Conservation (phyloP, 202 grass and related monocot genomes). For the Thinopyrum obtusiflorum region DNA sequence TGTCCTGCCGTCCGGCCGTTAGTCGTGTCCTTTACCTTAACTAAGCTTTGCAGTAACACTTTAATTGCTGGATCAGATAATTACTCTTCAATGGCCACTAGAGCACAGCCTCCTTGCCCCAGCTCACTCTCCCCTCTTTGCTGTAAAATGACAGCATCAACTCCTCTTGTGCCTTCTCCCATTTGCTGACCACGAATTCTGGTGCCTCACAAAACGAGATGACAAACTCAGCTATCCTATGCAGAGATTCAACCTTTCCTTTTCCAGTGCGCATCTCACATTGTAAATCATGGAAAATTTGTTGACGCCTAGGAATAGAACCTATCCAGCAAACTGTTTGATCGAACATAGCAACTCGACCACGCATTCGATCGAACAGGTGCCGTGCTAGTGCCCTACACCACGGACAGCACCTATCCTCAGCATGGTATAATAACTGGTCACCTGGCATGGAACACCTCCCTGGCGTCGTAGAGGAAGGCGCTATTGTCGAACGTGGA, state of each 20-base stretch:
- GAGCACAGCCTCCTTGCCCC: background rate
- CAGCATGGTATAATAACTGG: background rate
- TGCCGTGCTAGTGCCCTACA: background rate
- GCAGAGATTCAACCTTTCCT: background rate
- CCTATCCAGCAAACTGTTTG: background rate
- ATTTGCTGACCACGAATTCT: background rate
- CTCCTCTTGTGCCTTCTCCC: background rate
- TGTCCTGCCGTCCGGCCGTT: too few relatives aligned
- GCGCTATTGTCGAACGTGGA: background rate
- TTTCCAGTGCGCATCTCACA: background rate
- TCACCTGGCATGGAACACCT: background rate
- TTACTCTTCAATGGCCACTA: background rate
- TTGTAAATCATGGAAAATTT: background rate
- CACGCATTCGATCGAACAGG: conserved; percentile 14
- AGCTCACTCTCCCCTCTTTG: background rate
- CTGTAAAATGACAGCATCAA: background rate
- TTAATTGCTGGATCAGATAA: background rate
- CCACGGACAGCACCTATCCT: background rate
- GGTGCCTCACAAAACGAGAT: background rate
- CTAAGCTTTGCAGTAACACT: background rate
- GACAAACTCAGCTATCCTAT: background rate
- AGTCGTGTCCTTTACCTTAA: background rate
- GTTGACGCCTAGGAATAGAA: background rate
- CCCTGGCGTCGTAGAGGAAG: background rate
- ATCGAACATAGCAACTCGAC: background rate